Evolutionary conservation across 176 grass and related monocot species (phyloP).

Genomic region (Raddia guianensis): DNA sequence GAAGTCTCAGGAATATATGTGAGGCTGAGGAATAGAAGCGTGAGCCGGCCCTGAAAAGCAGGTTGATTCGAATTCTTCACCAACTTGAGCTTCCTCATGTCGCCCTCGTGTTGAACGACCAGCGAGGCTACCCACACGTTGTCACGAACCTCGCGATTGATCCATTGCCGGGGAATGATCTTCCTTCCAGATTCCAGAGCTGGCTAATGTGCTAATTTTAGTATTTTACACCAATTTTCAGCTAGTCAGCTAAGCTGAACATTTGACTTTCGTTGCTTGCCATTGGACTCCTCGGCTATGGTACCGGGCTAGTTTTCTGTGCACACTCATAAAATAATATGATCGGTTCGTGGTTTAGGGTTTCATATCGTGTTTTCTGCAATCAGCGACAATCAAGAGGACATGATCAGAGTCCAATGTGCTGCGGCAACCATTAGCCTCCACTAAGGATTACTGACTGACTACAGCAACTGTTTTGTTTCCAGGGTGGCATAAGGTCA

Average conservation of each 20-base stretch:
- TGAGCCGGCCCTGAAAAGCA: slow-evolving; percentile 10
- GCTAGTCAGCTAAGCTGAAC: background rate
- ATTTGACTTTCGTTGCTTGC: background rate
- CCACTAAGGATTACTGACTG: background rate
- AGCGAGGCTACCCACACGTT: slow-evolving; percentile 20
- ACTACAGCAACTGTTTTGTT: background rate
- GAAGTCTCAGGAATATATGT: background rate
- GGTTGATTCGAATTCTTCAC: slow-evolving; percentile 12
- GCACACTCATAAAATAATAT: background rate
- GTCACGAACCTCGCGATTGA: background rate
- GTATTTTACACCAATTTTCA: background rate
- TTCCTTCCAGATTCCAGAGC: background rate
- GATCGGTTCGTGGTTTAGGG: background rate
- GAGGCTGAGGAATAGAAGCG: background rate
- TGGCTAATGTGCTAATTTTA: background rate
- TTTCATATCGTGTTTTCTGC: background rate
- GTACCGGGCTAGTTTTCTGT: background rate
- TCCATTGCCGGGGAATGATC: background rate
- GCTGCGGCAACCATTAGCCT: background rate
- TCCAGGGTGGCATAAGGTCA: background rate
- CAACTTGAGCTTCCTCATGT: background rate
- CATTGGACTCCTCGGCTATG: background rate
- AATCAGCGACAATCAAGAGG: background rate
- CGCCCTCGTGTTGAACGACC: background rate
- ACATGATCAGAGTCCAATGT: background rate